Conservation (phyloP, 106 monocot genomes). For the Dendrobium nobile region DNA sequence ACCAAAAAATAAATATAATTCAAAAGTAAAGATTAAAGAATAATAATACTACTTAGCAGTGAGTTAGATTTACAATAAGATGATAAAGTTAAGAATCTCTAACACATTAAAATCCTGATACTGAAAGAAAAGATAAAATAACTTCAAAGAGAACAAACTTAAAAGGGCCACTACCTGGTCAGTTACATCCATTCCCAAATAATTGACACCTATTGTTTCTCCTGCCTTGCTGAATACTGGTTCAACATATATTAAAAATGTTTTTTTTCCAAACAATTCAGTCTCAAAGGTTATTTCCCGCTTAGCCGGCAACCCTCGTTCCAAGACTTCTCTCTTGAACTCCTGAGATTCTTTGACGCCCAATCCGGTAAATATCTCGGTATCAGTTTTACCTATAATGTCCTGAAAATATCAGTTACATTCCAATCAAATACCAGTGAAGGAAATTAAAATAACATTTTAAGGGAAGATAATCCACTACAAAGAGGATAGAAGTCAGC, state of each 20-base stretch:
- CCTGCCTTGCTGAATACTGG: slow-evolving; percentile 66
- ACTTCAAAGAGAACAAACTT: not conserved
- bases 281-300: slow-evolving; percentile 65
- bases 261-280: slow-evolving; percentile 64
- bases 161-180: slow-evolving; percentile 42
- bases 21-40: not conserved
- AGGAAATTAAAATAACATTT: not conserved
- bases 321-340: slow-evolving; percentile 62
- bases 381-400: slow-evolving; percentile 80
- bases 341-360: slow-evolving; percentile 58
- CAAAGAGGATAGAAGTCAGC: not conserved
- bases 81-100: not conserved
- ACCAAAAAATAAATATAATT: not conserved
- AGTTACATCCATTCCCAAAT: slow-evolving; percentile 69
- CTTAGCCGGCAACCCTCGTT: slow-evolving; percentile 48
- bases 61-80: not conserved
- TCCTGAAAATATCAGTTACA: slow-evolving; percentile 41
- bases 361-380: slow-evolving; percentile 53
- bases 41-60: not conserved
- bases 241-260: slow-evolving; percentile 70
- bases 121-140: not conserved
- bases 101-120: not conserved
- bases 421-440: slow-evolving; percentile 15
- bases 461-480: not conserved
- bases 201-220: slow-evolving; percentile 74